Evolutionary conservation across 192 early-diverging fungal species (phyloP), one percentile per base, ranked within the genome.

Genomic region (Coemansia erecta): DNA sequence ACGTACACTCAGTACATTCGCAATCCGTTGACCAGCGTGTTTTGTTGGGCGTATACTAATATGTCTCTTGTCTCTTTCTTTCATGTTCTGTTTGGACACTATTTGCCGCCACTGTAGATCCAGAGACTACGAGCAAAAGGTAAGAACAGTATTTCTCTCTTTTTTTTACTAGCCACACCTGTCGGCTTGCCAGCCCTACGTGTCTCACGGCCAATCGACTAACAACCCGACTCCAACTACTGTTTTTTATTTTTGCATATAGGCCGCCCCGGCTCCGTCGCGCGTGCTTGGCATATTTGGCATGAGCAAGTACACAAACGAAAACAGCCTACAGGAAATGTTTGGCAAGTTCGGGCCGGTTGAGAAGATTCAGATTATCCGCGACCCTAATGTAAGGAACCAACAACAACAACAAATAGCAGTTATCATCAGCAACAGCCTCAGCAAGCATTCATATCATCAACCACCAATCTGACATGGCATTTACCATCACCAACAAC

Each of bases 221-320:
- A 44, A 44, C 43, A 44, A 15, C 8, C 17, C 17, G 11, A 18
- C 11, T 17, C 0, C 3, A 8, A 8, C 18, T 15, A 45, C 7
- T 53, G 14, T 28, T 1, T 11, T 28, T 53, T 31, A 22, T 26
- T 35, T 37, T 52, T 52, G 17, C 48, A 24, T 14, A 49, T 72
- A 72, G 70, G 28, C 15, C 17, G 61, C 62, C 11, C 71, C 71
- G 21, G n/a, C 42, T 14, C 68, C 73, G 13, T 61, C 68, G 35
- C 61, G 64, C 14, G 68, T 77, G 21, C 64, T 77, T 31, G 74
- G 74, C 3, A 77, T 77, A 44, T 77, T 77, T 51, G 68, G 68
- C n/a, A 77, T 77, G 74, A 77, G 74, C 74, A 77, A 77, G 54
- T 77, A 67, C 21, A 77, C 74, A 39, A 68, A 43, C 74, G 74